Percentiles rank a stretch among this genome's conserved stretches.
phyloP scores from a whole-genome alignment of 441 rosid genomes.

The Euphorbia schlechtendalii region DNA sequence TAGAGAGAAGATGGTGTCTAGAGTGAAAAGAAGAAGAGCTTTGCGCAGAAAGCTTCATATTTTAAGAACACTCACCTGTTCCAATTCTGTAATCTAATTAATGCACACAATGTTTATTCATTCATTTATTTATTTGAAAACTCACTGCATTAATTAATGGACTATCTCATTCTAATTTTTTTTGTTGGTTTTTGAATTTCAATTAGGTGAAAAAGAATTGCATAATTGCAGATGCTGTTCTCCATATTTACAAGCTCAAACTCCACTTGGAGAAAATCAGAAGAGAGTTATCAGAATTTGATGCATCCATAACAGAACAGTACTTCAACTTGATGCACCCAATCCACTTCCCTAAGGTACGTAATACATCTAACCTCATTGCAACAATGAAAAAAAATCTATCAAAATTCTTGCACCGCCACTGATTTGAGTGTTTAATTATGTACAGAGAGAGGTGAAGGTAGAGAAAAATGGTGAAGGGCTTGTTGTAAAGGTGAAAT shows the following conservation, averaged over 20 bases:
- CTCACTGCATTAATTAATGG: not conserved
- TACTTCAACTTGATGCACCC: slow-evolving; percentile 25
- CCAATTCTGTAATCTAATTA: slow-evolving; percentile 38
- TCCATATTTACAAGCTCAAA: slow-evolving; percentile 43
- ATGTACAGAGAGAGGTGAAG: slow-evolving; percentile 34
- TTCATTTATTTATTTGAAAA: not conserved
- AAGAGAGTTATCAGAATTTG: slow-evolving; percentile 30
- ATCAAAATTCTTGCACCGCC: too few species aligned
- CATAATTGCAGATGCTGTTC: slow-evolving; percentile 32
- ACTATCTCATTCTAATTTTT: not conserved
- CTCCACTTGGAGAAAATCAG: slow-evolving; percentile 42
- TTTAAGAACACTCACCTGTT: slow-evolving; percentile 34
- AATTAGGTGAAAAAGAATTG: slow-evolving; percentile 35
- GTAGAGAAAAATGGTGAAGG: slow-evolving; percentile 48
- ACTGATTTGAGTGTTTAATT: not conserved
- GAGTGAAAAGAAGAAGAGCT: slow-evolving; percentile 38
- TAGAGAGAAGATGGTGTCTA: slow-evolving; percentile 37
- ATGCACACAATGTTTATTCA: not conserved
- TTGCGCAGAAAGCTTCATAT: slow-evolving; percentile 42
- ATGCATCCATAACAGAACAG: slow-evolving; percentile 32
- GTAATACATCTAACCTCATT: slow-evolving; percentile 17
- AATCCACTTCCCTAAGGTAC: slow-evolving; percentile 35
- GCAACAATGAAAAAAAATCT: too few species aligned
- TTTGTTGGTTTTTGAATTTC: slow-evolving; percentile 8
- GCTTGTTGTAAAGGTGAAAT: slow-evolving; percentile 34